phyloP scores from a whole-genome alignment of 2,329 filamentous ascomycete species.

The Escovopsis sp. region DNA sequence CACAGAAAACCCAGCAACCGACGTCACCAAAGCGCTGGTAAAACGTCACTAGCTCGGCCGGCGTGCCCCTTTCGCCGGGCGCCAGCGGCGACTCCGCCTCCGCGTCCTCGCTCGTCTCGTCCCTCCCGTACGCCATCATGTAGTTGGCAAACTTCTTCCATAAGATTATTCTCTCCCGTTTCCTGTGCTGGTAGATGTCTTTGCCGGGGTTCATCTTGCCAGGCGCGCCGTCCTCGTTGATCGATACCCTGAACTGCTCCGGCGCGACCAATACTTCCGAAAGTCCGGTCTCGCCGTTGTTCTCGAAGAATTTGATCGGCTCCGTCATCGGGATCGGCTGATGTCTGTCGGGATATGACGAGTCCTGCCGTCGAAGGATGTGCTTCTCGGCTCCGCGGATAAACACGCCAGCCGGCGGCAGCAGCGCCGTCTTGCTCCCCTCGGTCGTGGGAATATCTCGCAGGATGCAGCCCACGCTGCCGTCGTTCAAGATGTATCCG shows the following conservation, averaged over 20 bases:
- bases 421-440: conserved; percentile 31
- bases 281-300: conserved; percentile 48
- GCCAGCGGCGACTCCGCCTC: conserved; percentile 23
- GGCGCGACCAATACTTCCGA: conserved; percentile 48
- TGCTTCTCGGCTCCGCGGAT: conserved; percentile 58
- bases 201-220: conserved; percentile 46
- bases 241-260: conserved; percentile 39
- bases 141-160: conserved; percentile 65
- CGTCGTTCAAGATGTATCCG: conserved; percentile 70
- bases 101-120: conserved; percentile 42
- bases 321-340: conserved; percentile 50
- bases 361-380: conserved; percentile 45
- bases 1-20: conserved; percentile 66
- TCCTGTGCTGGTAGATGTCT: conserved; percentile 48
- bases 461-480: conserved; percentile 59
- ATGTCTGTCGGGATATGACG: conserved; percentile 37
- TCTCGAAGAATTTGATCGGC: conserved; percentile 58
- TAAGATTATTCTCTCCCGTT: conserved; percentile 48
- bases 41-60: conserved; percentile 54
- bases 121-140: conserved; percentile 59
- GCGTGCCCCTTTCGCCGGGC: conserved; percentile 20
- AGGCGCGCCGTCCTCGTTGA: conserved; percentile 43
- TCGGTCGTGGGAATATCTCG: conserved; percentile 38
- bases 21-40: conserved; percentile 72
- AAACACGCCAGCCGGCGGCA: conserved; percentile 57